These are phyloP conservation scores for Cytospora chrysosperma DNA, from an alignment of 2,329 filamentous ascomycete genomes.

Conservation along the genomic window DNA sequence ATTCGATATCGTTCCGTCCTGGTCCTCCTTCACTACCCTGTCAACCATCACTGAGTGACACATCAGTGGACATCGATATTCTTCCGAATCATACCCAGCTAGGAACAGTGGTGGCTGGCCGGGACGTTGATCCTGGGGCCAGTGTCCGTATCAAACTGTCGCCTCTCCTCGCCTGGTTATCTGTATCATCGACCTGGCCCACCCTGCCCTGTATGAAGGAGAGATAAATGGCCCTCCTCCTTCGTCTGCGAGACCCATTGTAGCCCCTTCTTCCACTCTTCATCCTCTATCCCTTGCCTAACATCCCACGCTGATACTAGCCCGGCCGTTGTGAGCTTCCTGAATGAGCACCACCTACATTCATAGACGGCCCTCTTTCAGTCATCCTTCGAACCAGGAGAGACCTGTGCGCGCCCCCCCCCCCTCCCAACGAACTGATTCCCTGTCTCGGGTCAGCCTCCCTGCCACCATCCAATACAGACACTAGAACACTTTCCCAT, in stretches of 20 bases:
- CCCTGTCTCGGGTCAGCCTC: constrained; percentile 5
- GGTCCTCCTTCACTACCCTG: constrained; percentile 1
- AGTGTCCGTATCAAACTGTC: constrained; percentile 1
- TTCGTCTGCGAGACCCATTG: constrained; percentile 3
- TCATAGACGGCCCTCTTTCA: not conserved
- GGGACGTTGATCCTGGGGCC: constrained; percentile 16
- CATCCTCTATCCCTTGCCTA: not conserved
- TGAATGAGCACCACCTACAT: constrained; percentile 2
- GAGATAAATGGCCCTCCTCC: constrained; percentile 24
- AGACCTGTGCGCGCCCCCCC: too few species aligned
- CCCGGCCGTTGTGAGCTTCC: constrained; percentile 5
- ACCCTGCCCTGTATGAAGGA: not conserved
- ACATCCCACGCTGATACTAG: constrained; percentile 10
- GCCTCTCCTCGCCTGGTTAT: not conserved
- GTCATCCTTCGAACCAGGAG: not conserved
- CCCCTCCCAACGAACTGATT: constrained; percentile 18
- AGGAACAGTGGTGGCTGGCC: constrained; percentile 10
- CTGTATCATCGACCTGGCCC: not conserved
- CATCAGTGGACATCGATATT: not conserved
- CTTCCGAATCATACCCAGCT: constrained; percentile 1
- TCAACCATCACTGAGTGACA: constrained; percentile 10
- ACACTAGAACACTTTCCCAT: constrained; percentile 27
- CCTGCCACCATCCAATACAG: constrained; percentile 25
- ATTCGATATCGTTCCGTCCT: constrained; percentile 7
- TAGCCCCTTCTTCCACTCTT: not conserved